Conservation (phyloP, 2,329 filamentous ascomycete species). For the Diplodia intermedia region DNA sequence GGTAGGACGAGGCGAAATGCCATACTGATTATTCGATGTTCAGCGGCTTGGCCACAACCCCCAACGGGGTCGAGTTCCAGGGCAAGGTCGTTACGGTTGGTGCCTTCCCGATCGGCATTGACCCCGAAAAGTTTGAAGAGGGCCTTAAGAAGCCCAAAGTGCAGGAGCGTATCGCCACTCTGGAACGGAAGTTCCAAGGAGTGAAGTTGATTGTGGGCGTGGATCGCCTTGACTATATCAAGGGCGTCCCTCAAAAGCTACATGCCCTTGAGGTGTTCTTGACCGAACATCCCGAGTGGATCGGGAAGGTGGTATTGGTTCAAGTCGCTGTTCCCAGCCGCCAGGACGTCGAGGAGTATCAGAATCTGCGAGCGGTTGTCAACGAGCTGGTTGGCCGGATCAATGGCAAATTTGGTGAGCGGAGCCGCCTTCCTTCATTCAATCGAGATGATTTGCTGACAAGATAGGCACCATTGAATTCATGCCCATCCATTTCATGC, state of each 20-base stretch:
- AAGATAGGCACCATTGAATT: conserved; percentile 83
- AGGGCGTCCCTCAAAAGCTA: conserved; percentile 96
- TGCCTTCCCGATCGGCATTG: conserved; percentile 97
- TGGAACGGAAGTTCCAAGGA: conserved; percentile 91
- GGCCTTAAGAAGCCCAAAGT: conserved; percentile 85
- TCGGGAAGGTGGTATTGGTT: conserved; percentile 94
- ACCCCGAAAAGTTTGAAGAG: conserved; percentile 94
- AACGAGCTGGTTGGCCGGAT: conserved; percentile 97
- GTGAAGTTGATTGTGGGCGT: conserved; percentile 97
- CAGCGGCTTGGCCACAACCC: conserved; percentile 76
- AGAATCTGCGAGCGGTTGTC: conserved; percentile 91
- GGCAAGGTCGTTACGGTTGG: conserved; percentile 89
- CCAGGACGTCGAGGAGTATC: conserved; percentile 97
- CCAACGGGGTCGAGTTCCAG: conserved; percentile 90
- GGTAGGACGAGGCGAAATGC: neutral
- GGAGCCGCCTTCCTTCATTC: neutral
- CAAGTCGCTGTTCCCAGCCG: conserved; percentile 95
- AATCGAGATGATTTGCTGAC: conserved; percentile 2
- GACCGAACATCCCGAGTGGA: conserved; percentile 96
- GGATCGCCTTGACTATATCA: conserved; percentile 97
- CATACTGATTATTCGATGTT: conserved; percentile 32
- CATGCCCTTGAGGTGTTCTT: conserved; percentile 96
- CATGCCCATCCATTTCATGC: conserved; percentile 98
- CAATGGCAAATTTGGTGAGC: conserved; percentile 85
- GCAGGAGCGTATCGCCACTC: conserved; percentile 81